Percentiles rank a stretch among this genome's conserved stretches.
These are phyloP conservation scores for Tranzscheliella williamsii DNA, from an alignment of 1,284 basidiomycete species.

Conservation along the genomic window DNA sequence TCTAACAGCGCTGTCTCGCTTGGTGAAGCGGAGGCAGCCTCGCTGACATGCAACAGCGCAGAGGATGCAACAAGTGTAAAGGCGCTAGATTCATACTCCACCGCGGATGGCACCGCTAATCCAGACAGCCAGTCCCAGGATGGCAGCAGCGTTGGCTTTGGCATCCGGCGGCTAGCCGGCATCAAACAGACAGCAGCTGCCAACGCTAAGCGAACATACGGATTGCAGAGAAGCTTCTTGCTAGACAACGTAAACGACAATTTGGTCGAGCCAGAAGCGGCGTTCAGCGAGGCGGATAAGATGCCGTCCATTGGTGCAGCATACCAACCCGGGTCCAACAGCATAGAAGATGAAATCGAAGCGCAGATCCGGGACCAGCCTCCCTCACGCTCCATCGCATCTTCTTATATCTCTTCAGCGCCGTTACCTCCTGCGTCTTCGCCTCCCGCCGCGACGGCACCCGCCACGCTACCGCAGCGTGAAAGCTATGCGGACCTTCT, in stretches of 20 bases:
- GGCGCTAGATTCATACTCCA: too few species aligned
- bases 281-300: neutral
- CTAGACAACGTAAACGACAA: constrained; percentile 29
- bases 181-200: constrained; percentile 26
- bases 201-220: constrained; percentile 39
- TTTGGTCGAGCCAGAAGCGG: constrained; percentile 4
- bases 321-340: neutral
- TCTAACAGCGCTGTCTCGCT: neutral
- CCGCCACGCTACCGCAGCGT: constrained; percentile 3
- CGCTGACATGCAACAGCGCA: too few species aligned
- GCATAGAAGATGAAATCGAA: constrained; percentile 38
- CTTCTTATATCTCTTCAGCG: neutral
- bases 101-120: constrained; percentile 6
- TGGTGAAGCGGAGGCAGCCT: too few species aligned
- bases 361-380: constrained; percentile 6
- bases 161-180: constrained; percentile 13
- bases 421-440: neutral
- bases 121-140: constrained; percentile 20
- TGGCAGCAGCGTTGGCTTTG: neutral
- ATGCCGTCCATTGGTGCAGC: neutral
- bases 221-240: constrained; percentile 35
- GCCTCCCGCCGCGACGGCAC: neutral
- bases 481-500: constrained; percentile 44
- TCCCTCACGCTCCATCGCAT: neutral
- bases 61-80: too few species aligned